Conservation (phyloP, 2,329 filamentous ascomycete genomes). For the Epichloe coenophiala region DNA sequence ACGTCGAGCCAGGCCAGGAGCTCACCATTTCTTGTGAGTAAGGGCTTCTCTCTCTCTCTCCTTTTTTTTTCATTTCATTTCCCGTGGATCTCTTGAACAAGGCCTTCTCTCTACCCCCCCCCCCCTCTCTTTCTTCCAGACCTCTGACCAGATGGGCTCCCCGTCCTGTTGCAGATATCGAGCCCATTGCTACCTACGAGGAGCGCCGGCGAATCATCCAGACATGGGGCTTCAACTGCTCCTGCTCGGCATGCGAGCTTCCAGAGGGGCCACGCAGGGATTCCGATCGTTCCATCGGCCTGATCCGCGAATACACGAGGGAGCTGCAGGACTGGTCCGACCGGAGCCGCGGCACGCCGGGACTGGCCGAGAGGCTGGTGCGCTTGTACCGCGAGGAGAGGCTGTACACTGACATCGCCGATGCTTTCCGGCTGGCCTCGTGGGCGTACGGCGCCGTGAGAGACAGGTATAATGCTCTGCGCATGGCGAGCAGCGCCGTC, state of each 20-base stretch:
- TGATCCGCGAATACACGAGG: neutral
- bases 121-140: too few relatives aligned
- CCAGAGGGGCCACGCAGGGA: neutral
- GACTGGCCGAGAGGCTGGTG: neutral
- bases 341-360: neutral
- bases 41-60: rapidly evolving
- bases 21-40: neutral
- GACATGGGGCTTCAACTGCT: neutral
- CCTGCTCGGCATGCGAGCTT: neutral
- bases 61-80: too few relatives aligned
- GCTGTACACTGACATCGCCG: neutral
- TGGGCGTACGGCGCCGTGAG: neutral
- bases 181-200: neutral
- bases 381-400: neutral
- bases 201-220: neutral
- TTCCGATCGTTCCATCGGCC: neutral
- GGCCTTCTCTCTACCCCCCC: too few relatives aligned
- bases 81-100: too few relatives aligned
- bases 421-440: neutral
- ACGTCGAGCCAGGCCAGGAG: neutral
- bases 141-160: too few relatives aligned
- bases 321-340: neutral
- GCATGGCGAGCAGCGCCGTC: neutral
- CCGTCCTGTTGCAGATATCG: too few relatives aligned
- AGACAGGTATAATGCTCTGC: neutral